Conservation (phyloP, 2,329 filamentous ascomycete genomes). For the Incumbomyces delicatus region DNA sequence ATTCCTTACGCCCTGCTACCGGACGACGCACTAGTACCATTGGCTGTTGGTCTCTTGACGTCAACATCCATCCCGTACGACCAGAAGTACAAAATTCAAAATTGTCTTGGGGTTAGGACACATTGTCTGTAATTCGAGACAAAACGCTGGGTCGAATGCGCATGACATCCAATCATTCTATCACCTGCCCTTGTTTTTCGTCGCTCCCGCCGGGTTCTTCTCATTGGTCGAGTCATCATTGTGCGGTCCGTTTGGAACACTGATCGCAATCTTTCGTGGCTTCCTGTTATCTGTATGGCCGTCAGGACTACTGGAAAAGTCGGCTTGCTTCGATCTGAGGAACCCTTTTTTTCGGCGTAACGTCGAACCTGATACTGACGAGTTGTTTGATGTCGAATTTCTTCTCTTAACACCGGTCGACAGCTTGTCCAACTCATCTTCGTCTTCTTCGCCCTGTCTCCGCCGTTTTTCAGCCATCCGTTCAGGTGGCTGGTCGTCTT, state of each 20-base stretch:
- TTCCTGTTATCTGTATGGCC: constrained; percentile 15
- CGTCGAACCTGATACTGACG: constrained; percentile 15
- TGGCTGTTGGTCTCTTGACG: too few relatives aligned
- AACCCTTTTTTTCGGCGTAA: constrained; percentile 17
- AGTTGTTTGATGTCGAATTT: constrained; percentile 31
- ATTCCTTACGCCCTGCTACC: too few relatives aligned
- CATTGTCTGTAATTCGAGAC: too few relatives aligned
- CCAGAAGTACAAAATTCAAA: neutral
- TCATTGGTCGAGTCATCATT: constrained; percentile 8
- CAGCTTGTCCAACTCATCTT: constrained; percentile 82
- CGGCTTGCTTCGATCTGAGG: constrained; percentile 18
- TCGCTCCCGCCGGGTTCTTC: neutral
- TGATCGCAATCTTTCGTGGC: constrained; percentile 19
- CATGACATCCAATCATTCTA: neutral
- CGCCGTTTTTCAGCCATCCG: constrained; percentile 79
- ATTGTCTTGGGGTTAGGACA: neutral
- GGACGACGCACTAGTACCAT: too few relatives aligned
- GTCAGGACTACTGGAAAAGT: constrained; percentile 10
- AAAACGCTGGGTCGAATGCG: too few relatives aligned
- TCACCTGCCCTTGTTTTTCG: neutral
- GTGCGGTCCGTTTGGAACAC: constrained; percentile 15
- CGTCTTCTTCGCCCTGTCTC: constrained; percentile 68
- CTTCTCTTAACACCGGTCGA: constrained; percentile 42
- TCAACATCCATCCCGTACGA: too few relatives aligned
- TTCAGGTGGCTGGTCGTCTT: constrained; percentile 51